Evolutionary conservation across 768 basidiomycete species (phyloP).

Genomic region (Tricholoma matsutake): DNA sequence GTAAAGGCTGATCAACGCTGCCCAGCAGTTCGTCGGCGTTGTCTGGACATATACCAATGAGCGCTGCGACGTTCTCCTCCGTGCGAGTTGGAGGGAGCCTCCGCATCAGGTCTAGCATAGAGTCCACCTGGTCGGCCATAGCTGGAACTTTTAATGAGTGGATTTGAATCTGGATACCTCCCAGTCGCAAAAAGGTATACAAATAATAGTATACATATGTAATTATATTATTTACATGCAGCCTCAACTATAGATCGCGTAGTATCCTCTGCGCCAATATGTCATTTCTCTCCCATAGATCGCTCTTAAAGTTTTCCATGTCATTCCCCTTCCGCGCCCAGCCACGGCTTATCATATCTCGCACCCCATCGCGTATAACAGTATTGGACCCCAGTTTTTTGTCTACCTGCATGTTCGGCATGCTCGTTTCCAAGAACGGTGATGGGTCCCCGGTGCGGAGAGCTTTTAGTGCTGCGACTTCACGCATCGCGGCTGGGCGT

Average conservation of each 20-base stretch:
- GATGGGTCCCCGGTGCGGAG: slow-evolving; percentile 31
- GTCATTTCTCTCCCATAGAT: slow-evolving; percentile 31
- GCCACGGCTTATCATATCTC: slow-evolving; percentile 27
- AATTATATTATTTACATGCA: neutral
- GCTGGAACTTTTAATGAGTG: slow-evolving; percentile 4
- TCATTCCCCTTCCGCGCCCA: slow-evolving; percentile 27
- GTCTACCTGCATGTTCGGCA: slow-evolving; percentile 10
- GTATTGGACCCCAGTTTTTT: slow-evolving; percentile 14
- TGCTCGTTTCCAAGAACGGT: slow-evolving; percentile 15
- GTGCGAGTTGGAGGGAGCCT: slow-evolving; percentile 91
- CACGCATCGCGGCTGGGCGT: slow-evolving; percentile 37
- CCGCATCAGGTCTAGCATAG: slow-evolving; percentile 94
- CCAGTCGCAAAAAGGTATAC: too few relatives aligned
- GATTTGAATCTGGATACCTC: neutral
- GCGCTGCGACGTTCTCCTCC: slow-evolving; percentile 80
- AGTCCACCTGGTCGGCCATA: slow-evolving; percentile 81
- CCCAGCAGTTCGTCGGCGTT: slow-evolving; percentile 93
- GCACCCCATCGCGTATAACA: slow-evolving; percentile 18
- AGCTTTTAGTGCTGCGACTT: slow-evolving; percentile 35
- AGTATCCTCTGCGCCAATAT: slow-evolving; percentile 28
- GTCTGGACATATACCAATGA: slow-evolving; percentile 85
- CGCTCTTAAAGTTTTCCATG: slow-evolving; percentile 26
- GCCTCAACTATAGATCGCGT: slow-evolving; percentile 23
- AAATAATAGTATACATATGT: neutral
- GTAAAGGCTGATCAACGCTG: slow-evolving; percentile 92